Evolutionary conservation across 768 basidiomycete species (phyloP), one percentile per base, ranked within the genome.

Genomic region (Guyanaporus albipodus): DNA sequence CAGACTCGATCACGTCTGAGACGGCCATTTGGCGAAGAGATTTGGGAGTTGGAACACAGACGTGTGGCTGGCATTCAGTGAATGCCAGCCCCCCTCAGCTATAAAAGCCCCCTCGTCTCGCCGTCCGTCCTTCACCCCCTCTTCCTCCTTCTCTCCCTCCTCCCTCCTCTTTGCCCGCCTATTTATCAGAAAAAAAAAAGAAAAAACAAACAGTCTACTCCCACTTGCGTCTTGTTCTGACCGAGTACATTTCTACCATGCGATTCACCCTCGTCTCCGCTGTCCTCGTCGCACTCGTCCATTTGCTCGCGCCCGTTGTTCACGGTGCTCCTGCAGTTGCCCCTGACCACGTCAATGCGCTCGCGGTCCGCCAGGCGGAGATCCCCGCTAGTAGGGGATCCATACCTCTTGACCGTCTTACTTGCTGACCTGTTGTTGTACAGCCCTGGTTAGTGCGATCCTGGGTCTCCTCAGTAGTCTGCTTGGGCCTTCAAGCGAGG

Each of bases 11-110:
- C 47, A 14, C 47, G 47, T 4, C 22, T 32, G 10, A 18, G 28
- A 32, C 47, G 69, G 39, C 70, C 67, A 27, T 64, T 71, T 26
- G 73, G 69, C 26, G 75, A 77, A 37, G 69, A 73, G 50, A 63
- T 78, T 12, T 85, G 79, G 77, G 85, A 87, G 66, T 79, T 87
- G 80, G 76, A 72, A 38, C 56, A 57, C 50, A 61, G 70, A 57
- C 68, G 66, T 10, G 61, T 49, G 33, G 43, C 28, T 60, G 58
- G 48, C 31, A 50, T 55, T 43, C 53, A 23, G 40, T 58, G 56
- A 58, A 31, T 38, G 39, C 29, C 57, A 56, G 33, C 49, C 43
- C 1, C 36, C 14, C 40, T 27, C 32, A 33, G 19, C 19, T 58
- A 61, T 61, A 61, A 60, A 61, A 60, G 26, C 46, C 1, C 41